A percentile compares a stretch with the other conserved stretches of the same genome.
These are phyloP conservation scores for Xanthoconium stramineum DNA, from an alignment of 768 basidiomycete species.

Conservation along the genomic window DNA sequence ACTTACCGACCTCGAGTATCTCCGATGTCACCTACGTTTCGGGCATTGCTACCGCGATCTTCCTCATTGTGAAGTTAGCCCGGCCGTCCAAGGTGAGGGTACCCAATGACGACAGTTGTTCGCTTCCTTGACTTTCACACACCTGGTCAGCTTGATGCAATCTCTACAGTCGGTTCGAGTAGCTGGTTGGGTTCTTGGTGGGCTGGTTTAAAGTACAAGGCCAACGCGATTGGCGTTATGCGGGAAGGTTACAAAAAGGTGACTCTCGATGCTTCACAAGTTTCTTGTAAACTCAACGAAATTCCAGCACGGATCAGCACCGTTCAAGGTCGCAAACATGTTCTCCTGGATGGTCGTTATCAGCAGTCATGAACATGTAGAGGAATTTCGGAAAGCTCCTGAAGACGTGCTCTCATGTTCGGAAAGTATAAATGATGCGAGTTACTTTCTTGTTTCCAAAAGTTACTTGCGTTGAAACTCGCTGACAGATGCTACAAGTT, in stretches of 20 bases:
- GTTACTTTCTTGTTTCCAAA: not conserved
- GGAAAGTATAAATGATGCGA: constrained; percentile 34
- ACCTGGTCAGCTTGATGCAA: no score
- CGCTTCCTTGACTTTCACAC: not conserved
- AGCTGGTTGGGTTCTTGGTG: not conserved
- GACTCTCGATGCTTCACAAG: not conserved
- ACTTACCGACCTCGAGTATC: no score
- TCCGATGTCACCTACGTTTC: no score
- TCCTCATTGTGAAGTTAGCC: not conserved
- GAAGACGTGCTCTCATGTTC: constrained; percentile 29
- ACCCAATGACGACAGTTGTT: no score
- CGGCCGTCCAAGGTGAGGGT: not conserved
- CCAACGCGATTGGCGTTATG: not conserved
- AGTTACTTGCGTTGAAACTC: not conserved
- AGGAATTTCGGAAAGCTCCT: no score
- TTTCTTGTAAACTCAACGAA: not conserved
- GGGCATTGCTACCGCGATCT: not conserved
- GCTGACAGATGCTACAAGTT: constrained; percentile 33
- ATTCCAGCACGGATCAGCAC: not conserved
- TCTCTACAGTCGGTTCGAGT: not conserved
- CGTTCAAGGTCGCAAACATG: not conserved
- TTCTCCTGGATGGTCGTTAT: not conserved
- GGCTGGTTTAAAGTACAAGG: not conserved
- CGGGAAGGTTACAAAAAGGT: not conserved
- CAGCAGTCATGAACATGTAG: not conserved